Evolutionary conservation across 2,329 filamentous ascomycete species (phyloP).

Genomic region (Exophiala viscosa): DNA sequence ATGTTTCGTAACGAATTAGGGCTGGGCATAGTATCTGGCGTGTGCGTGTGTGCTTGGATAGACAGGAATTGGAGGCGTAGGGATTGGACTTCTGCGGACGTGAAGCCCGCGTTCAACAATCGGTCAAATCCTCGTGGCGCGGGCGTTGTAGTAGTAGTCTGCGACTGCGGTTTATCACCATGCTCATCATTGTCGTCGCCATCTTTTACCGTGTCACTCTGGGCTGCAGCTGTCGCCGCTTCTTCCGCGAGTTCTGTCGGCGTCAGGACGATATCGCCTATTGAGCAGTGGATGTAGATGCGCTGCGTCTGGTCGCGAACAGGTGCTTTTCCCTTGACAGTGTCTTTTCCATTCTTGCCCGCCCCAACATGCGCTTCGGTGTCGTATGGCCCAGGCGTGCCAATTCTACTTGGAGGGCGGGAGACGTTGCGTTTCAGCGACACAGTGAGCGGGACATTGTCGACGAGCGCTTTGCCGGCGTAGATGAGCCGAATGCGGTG

Average conservation of each 20-base stretch:
- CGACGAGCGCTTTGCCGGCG: conserved; percentile 78
- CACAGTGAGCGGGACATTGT: conserved; percentile 63
- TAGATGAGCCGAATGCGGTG: conserved; percentile 84
- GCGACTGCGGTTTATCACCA: conserved; percentile 7
- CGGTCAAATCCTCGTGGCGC: conserved; percentile 82
- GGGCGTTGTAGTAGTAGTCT: conserved; percentile 50
- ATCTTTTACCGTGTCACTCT: neutral
- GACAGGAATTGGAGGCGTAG: conserved; percentile 84
- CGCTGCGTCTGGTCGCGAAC: conserved; percentile 52
- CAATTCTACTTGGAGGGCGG: conserved; percentile 42
- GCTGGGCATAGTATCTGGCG: conserved; percentile 82
- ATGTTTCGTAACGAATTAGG: conserved; percentile 70
- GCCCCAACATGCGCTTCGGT: too few relatives aligned
- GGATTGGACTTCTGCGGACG: conserved; percentile 73
- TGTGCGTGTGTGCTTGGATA: conserved; percentile 76
- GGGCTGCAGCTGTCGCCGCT: conserved; percentile 34
- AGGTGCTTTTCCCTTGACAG: conserved; percentile 65
- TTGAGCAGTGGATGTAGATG: conserved; percentile 90
- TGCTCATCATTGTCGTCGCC: neutral
- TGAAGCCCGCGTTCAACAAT: conserved; percentile 76
- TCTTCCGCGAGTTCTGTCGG: conserved; percentile 67
- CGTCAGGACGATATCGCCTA: conserved; percentile 70
- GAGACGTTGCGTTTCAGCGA: conserved; percentile 64
- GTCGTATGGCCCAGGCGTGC: conserved; percentile 26
- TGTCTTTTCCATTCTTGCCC: conserved; percentile 28